Base-by-base conservation (phyloP, 2,329 filamentous ascomycete genomes). In the Beauveria sp. region DNA sequence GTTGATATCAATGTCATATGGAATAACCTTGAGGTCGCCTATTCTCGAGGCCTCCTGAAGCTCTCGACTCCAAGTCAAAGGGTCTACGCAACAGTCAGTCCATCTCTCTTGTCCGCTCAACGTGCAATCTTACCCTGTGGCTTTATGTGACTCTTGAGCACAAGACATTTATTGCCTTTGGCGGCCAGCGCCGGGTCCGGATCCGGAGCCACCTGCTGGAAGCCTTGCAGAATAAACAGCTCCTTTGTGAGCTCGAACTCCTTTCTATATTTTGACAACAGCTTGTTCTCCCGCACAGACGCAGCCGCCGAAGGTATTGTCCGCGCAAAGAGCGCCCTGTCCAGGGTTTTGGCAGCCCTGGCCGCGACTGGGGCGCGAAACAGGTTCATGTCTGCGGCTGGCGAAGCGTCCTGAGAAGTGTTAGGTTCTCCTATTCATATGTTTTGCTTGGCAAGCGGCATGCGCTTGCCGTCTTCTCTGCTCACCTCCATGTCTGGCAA, bases 321-420 rank as follows among this genome's bases (percentile, higher is more conserved):
- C 72, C 88, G 91, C 57, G 84, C 80, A 77, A 97, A 97, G 65
- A 96, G 87, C 18, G 87, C 82, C 66, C 90, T 87, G 76, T 99
- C 92, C 65, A 99, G 84, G 55, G 84, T 83, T 70, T 86, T 86
- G 78, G 91, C 90, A 63, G 88, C 86, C 72, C 90, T 88, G 68
- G 93, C 88, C 40, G 69, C 72, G 63, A 92, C 80, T 26, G 92
- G 92, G 52, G 92, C 91, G 66, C 87, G 85, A 73, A 96, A 90
- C 55, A 84, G 70, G 64, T 76, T 78, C 82, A 85, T 85, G 52
- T 77, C 74, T 63, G 72, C 70, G 34, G 62, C 48, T 3, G 54
- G 24, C 44, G 55, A 50, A 41, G 34, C 10, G 34, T 41, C 43
- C 58, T 61, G 22, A 3, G 14, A 40, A 12, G 22, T 1, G 10